Evolutionary conservation across 2,329 filamentous ascomycete species (phyloP), one percentile per base, ranked within the genome.

Genomic region (Penicillium frequentans): DNA sequence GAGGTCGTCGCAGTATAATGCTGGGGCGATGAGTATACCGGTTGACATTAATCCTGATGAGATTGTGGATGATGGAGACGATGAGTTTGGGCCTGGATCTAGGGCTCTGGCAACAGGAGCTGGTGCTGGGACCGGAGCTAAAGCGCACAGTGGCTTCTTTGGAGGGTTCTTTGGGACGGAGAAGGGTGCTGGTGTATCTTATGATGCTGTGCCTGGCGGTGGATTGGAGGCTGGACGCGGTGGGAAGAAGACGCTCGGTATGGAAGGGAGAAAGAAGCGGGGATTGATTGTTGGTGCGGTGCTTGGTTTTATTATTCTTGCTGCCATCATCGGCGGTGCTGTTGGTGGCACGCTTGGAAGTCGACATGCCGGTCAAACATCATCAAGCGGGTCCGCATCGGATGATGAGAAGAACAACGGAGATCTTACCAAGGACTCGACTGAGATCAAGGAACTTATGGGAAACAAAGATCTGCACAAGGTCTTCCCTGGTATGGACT

Each of bases 401-500:
- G 78, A 83, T n/a, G 90, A 93, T 69, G 70, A 75, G 0, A 71
- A 78, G 13, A 74, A 80, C 54, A 90, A 90, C 65, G 87, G 88
- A 43, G 90, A 93, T 62, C 83, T 96, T 7, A 77, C 82, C 73
- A 86, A 87, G 72, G 79, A 93, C 73, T 96, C 91, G 9, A 64
- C 77, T 1, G 90, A 96, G 75, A 96, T 97, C 76, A 83, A 96
- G 78, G 81, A 81, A 3, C 81, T 98, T 14, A 81, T 97, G 80
- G 88, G 90, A 78, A 96, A 96, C 74, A 71, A 81, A 0, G 77
- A 92, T 61, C 82, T 98, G 24, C 91, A 96, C 82, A 96, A 91
- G 74, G 91, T 98, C 2, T 98, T 98, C 73, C 90, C 92, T 0
- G 93, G 92, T 26, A 90, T 98, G 77, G 93, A 97, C 75, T 98